Evolutionary conservation across 805 yeast genomes (phyloP), one percentile per base, ranked within the genome.

Genomic region (Lachancea sp.): DNA sequence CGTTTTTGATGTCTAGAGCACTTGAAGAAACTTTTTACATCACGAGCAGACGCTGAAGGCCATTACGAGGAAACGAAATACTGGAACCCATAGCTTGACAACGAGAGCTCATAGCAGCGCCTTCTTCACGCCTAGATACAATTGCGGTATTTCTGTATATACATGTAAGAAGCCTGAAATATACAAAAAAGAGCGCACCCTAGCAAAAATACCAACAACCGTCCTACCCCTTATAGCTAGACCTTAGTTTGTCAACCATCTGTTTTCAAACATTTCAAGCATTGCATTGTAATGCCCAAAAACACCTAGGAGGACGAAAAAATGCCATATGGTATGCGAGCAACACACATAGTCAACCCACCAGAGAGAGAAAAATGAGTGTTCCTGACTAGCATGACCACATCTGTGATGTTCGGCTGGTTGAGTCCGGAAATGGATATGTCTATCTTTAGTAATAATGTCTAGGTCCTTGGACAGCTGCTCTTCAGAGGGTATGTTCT

Each of bases 241-340:
- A n/a, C n/a, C 12, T 29, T n/a, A 40, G 15, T 13, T 12, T 2
- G 30, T 15, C 23, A 40, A 28, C 64, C 64, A 58, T 42, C 54
- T 52, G 15, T 66, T 68, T 36, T 68, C 69, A 48, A 80, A 80
- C 83, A 89, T 80, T 42, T 76, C 79, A 46, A 86, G 66, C 28
- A 87, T 68, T 11, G 94, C 90, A 41, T 70, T 69, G 62, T 89
- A 92, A 61, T 90, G 97, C 23, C 94, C 95, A 30, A 83, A 61
- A n/a, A 87, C 78, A 2, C 98, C 98, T 19, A 83, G 70, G 13
- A 92, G 74, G 22, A 92, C 98, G 56, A 83, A 86, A 9, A 87
- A 59, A 64, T 90, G 98, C 98, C 98, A 90, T 22, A 90, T 68
- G 54, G 88, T 89, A 61, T 90, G 98, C 26, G 96, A 85, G 30